Conservation (phyloP, 371 early-diverging fungal species). For the Mortierella sp. region DNA sequence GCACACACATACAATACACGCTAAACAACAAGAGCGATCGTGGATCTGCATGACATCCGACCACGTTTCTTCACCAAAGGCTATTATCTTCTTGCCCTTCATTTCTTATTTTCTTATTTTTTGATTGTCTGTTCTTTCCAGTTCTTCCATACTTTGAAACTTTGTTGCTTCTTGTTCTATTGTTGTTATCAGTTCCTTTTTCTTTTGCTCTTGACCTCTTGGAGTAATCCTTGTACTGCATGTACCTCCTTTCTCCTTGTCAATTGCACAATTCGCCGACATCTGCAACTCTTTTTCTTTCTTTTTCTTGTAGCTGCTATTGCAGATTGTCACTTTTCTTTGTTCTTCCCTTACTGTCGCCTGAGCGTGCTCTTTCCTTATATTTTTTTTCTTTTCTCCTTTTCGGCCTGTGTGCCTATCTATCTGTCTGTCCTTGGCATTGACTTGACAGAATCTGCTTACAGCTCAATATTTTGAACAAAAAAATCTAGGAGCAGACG, state of each 20-base stretch:
- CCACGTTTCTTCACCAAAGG: constrained; percentile 9
- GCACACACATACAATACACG: background rate
- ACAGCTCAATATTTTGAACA: background rate
- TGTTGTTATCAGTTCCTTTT: background rate
- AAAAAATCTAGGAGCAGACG: constrained; percentile 1
- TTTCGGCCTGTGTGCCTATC: background rate
- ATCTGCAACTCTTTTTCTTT: background rate
- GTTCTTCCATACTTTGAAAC: constrained; percentile 5
- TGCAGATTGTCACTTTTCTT: background rate
- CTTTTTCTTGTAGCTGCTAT: background rate
- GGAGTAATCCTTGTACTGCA: background rate
- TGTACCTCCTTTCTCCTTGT: background rate
- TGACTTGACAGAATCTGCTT: background rate
- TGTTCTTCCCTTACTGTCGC: background rate
- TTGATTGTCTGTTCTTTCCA: background rate
- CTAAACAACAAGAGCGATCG: background rate
- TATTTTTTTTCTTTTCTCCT: background rate
- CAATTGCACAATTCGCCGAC: constrained; percentile 8
- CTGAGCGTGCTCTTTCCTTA: background rate
- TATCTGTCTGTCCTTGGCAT: background rate
- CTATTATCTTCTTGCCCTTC: background rate
- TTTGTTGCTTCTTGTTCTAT: background rate
- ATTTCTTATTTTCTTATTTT: background rate
- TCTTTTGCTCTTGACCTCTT: background rate
- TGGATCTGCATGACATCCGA: constrained; percentile 8